phyloP scores from a whole-genome alignment of 2,329 filamentous ascomycete genomes.

The Fusarium tuaranense region DNA sequence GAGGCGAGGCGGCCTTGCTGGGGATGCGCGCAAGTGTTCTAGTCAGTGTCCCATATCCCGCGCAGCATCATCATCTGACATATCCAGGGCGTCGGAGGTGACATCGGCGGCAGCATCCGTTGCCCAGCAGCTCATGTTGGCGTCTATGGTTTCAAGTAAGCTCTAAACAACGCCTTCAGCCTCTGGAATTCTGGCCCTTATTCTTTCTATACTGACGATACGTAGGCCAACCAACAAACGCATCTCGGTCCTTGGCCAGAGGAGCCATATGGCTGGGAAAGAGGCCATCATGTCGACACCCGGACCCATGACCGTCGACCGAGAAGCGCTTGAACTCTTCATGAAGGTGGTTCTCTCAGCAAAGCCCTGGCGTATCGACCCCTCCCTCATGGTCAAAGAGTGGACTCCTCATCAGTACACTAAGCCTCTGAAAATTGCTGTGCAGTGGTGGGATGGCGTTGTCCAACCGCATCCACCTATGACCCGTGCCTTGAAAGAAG shows the following conservation, averaged over 20 bases:
- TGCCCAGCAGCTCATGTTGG: not conserved
- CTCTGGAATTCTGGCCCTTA: too few species aligned
- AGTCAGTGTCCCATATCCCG: not conserved
- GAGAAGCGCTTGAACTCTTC: conserved; percentile 48
- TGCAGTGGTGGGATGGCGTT: conserved; percentile 65
- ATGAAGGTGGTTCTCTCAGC: conserved; percentile 44
- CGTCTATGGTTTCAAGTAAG: not conserved
- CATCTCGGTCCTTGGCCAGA: conserved; percentile 38
- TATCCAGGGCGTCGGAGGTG: not conserved
- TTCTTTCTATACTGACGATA: conserved; percentile 37
- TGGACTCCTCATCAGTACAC: conserved; percentile 35
- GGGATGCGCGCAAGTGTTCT: not conserved
- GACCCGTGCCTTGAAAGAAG: conserved; percentile 60
- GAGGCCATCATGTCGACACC: conserved; percentile 48
- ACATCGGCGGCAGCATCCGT: not conserved
- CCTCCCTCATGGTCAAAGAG: not conserved
- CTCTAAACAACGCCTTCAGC: not conserved
- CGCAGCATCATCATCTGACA: not conserved
- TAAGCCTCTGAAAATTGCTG: conserved; percentile 66
- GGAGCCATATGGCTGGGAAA: conserved; percentile 45
- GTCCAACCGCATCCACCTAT: conserved; percentile 71
- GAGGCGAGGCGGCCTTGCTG: not conserved
- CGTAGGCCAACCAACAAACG: conserved; percentile 45
- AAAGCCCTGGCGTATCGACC: conserved; percentile 47
- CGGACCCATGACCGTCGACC: conserved; percentile 49